These are phyloP conservation scores for Blastocystis sp. DNA, from an alignment of 352 stramenopile species.

Conservation along the genomic window DNA sequence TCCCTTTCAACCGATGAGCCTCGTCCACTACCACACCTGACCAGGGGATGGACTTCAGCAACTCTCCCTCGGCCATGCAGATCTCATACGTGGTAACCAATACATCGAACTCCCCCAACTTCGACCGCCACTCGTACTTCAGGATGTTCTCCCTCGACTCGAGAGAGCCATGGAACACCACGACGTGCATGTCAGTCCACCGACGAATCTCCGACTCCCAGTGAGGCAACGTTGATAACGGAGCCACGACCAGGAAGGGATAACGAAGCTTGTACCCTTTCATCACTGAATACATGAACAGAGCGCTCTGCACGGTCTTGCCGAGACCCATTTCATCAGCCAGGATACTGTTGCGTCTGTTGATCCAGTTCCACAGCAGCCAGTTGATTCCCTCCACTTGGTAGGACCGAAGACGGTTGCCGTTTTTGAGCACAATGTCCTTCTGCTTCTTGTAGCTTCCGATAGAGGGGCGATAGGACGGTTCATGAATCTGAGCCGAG, in stretches of 20 bases:
- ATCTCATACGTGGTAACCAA: slow-evolving; percentile 99
- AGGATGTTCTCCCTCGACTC: slow-evolving; percentile 84
- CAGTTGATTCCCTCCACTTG: slow-evolving; percentile 98
- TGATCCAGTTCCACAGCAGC: slow-evolving; percentile 97
- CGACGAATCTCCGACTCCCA: slow-evolving; percentile 88
- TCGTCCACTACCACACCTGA: slow-evolving; percentile 95
- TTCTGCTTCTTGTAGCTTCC: slow-evolving; percentile 65
- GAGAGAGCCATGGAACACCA: slow-evolving; percentile 95
- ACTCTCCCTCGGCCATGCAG: slow-evolving; percentile 70
- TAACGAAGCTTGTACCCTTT: slow-evolving; percentile 81
- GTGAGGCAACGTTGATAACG: slow-evolving; percentile 91
- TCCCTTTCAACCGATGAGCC: slow-evolving; percentile 96
- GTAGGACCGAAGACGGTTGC: slow-evolving; percentile 87
- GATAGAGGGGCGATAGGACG: slow-evolving; percentile 60
- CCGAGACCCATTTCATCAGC: slow-evolving; percentile 93
- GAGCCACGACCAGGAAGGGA: slow-evolving; percentile 96
- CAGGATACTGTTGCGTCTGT: slow-evolving; percentile 90
- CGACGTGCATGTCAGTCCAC: slow-evolving; percentile 77
- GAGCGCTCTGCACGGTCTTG: slow-evolving; percentile 80
- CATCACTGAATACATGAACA: slow-evolving; percentile 87
- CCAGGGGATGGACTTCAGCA: slow-evolving; percentile 89
- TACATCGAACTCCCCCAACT: slow-evolving; percentile 86
- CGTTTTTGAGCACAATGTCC: slow-evolving; percentile 69
- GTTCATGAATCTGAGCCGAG: not conserved
- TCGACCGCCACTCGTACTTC: slow-evolving; percentile 89